These are phyloP conservation scores for Dryas drummondii DNA, from an alignment of 306 rosid species.

Conservation along the genomic window DNA sequence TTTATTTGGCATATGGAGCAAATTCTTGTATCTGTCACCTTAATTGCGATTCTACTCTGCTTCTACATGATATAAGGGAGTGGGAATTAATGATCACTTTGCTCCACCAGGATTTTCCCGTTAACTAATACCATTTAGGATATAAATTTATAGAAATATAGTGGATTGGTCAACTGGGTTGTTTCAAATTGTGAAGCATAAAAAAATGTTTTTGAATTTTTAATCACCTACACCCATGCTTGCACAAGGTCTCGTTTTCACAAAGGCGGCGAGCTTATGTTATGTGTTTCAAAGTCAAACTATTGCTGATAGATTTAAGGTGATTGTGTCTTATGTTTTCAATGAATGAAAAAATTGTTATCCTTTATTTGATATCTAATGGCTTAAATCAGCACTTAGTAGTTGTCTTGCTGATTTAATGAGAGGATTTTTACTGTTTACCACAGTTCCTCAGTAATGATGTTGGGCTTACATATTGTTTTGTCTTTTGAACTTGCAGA, in stretches of 20 bases:
- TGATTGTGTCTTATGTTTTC: neutral
- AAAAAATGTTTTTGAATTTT: neutral
- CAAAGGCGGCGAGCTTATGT: neutral
- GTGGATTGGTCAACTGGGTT: neutral
- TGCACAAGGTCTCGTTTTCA: neutral
- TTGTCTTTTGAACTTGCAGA: conserved; percentile 40
- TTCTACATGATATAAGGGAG: neutral
- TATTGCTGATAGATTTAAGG: neutral
- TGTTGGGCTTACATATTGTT: neutral
- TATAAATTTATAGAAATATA: too few relatives aligned
- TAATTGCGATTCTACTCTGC: neutral
- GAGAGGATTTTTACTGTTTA: neutral
- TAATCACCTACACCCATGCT: neutral
- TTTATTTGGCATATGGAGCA: neutral
- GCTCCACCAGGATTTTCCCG: neutral
- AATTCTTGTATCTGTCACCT: neutral
- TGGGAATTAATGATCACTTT: neutral
- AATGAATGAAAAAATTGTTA: neutral
- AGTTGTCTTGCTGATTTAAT: neutral
- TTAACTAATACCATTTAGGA: neutral
- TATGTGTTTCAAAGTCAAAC: neutral
- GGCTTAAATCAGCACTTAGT: neutral
- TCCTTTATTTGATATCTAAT: conserved; percentile 7
- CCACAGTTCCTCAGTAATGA: neutral
- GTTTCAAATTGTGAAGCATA: neutral